Percentiles rank a stretch among this genome's conserved stretches.
phyloP scores from a whole-genome alignment of 1,139 yeast species.

The Candida tetrigidarum region DNA sequence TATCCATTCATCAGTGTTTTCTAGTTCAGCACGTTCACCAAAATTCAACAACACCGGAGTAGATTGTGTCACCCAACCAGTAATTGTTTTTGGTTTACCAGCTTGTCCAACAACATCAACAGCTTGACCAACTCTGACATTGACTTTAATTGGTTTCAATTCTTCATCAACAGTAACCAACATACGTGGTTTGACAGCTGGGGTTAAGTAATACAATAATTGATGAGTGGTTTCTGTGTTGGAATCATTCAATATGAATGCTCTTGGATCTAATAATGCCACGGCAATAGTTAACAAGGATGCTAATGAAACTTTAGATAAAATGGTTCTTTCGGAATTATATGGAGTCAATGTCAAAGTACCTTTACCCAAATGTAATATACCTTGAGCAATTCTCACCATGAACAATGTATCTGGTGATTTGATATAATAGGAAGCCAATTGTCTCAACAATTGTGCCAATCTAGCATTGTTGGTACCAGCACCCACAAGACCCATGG shows the following conservation, averaged over 20 bases:
- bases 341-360: conserved; percentile 89
- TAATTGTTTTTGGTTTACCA: conserved; percentile 97
- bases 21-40: conserved; percentile 97
- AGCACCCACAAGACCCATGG: conserved; percentile 98
- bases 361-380: conserved; percentile 95
- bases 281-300: conserved; percentile 85
- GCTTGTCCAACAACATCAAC: conserved; percentile 99
- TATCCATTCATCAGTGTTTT: conserved; percentile 85
- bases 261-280: conserved; percentile 82
- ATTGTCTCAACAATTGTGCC: conserved; percentile 92
- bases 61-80: conserved; percentile 99
- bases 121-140: conserved; percentile 98
- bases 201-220: conserved; percentile 82
- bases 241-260: conserved; percentile 57
- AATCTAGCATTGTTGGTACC: conserved; percentile 99
- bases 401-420: conserved; percentile 91
- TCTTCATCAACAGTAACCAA: conserved; percentile 91
- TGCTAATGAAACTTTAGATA: conserved; percentile 90
- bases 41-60: conserved; percentile 93
- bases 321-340: conserved; percentile 84
- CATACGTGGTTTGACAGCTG: conserved; percentile 93
- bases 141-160: conserved; percentile 86
- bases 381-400: conserved; percentile 95
- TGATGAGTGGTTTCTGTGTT: conserved; percentile 67
- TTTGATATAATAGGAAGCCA: conserved; percentile 90